Base-by-base conservation (phyloP, 2,329 filamentous ascomycete genomes). In the Lachnum nothofagi region DNA sequence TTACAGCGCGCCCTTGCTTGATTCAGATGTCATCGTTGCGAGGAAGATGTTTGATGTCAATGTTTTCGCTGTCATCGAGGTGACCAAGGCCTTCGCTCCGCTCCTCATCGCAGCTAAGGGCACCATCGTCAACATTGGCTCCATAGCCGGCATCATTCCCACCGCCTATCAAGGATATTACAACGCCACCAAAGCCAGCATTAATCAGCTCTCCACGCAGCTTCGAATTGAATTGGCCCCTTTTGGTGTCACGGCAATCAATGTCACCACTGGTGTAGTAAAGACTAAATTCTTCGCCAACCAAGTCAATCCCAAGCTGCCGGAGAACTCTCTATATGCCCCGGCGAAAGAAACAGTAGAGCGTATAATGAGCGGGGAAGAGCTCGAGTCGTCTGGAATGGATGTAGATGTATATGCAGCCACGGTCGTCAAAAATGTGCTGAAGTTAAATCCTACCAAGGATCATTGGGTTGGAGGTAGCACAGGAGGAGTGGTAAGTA, bases 41-140 rank as follows among this genome's bases (percentile, higher is more conserved):
- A 54, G 52, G 19, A 46, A 54, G 1, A 56, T 61, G n/a, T 65
- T 63, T 29, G 63, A 63, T 31, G 54, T 57, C 22, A 65, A 65
- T 25, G 53, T 64, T 35, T 63, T 62, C 39, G 60, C 51, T 20
- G 57, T 60, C 2, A 56, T 65, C 51, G 53, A 55, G 16, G 52
- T 63, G 31, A 60, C 56, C 5, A 53, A 64, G 40, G 53, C 59
- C 1, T 64, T 65, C 42, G 45, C 55, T 5, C 51, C 58, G 2
- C 34, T 62, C 3, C 34, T 65, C 20, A 62, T 66, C 9, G 25
- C 35, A 10, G 45, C 56, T 4, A 57, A 59, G 25, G 63, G 62
- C 4, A 60, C 51, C 3, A 60, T 66, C 17, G 58, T 64, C 19
- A 64, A 65, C 41, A 62, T 65, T 17, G 34, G 45, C 16, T 55